Base-by-base conservation (phyloP, 1,284 basidiomycete species). In the Amylostereum areolatum region DNA sequence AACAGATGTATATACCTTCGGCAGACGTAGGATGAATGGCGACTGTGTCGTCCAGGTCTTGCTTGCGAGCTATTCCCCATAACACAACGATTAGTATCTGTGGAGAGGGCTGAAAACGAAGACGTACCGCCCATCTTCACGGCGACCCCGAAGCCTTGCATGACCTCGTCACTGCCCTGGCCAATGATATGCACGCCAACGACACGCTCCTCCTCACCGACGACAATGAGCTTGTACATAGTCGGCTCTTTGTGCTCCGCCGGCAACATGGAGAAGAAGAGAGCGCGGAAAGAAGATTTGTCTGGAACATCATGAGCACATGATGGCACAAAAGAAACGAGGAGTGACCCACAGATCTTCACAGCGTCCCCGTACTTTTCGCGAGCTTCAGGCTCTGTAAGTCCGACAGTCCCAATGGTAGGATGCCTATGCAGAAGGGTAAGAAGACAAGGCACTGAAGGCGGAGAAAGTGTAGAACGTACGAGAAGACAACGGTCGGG, bases 171-270 rank as follows among this genome's bases (percentile, higher is more conserved):
- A 55, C 83, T 88, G 45, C 93, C 93, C 57, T 81, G 62, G 4
- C 95, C 96, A 53, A 98, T 85, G 57, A 97, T 86, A 68, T 99
- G 97, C 47, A 98, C 71, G 18, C 96, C 96, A 18, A 99, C 91
- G 35, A 99, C 89, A 61, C 88, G 89, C 66, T 99, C 93, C 58
- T 97, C 93, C 7, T 82, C 78, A 1, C 94, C 94, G 2, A 80
- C 81, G 52, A 81, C 83, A 58, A 99, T 74, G 42, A 99, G 78
- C 73, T 99, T 99, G 77, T 93, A 95, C 41, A 91, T 78, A 0
- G 92, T 88, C 2, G 97, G 96, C 60, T 94, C 89, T 69, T 96
- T 97, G 74, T 95, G 85, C 34, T 81, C 74, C 58, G 93, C 88
- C 4, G 81, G 76, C 47, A 96, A 70, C 85, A 95, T 91, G 42